Conservation (phyloP, 345 rosid species). For the Bruguiera parviflora region DNA sequence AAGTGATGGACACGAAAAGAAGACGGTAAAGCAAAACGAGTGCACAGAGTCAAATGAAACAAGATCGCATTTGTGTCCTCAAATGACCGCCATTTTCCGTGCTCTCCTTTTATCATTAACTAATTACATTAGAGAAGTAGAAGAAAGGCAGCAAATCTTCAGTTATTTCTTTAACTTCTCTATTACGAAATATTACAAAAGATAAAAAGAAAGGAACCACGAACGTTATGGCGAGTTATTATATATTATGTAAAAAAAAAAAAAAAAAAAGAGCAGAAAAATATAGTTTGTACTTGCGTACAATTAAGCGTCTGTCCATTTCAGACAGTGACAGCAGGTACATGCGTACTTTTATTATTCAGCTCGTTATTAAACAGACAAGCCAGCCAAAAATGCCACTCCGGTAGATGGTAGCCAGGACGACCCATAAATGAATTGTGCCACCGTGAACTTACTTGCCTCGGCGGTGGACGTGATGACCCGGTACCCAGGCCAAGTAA, state of each 20-base stretch:
- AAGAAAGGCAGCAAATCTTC: neutral
- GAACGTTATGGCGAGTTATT: neutral
- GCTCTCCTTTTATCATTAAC: too few relatives aligned
- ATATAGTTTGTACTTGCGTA: neutral
- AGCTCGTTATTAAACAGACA: slow-evolving; percentile 35
- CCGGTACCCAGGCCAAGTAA: slow-evolving; percentile 78
- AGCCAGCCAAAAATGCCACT: slow-evolving; percentile 83
- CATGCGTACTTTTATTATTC: neutral
- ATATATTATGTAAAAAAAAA: neutral
- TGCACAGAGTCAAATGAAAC: too few relatives aligned
- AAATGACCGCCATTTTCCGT: too few relatives aligned
- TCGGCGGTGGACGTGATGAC: slow-evolving; percentile 62
- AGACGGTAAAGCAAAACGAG: too few relatives aligned
- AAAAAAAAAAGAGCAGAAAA: neutral
- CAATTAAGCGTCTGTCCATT: neutral
- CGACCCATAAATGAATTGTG: slow-evolving; percentile 79
- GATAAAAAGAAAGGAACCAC: neutral
- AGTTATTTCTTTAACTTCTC: neutral
- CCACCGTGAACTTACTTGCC: slow-evolving; percentile 77
- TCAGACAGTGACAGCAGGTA: neutral
- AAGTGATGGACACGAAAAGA: too few relatives aligned
- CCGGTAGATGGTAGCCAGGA: slow-evolving; percentile 98
- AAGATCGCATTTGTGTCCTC: too few relatives aligned
- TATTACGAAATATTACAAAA: slow-evolving; percentile 4
- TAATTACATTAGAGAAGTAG: too few relatives aligned